Evolutionary conservation across 352 stramenopile genomes (phyloP).

Genomic region (Globisporangium apiculatum): DNA sequence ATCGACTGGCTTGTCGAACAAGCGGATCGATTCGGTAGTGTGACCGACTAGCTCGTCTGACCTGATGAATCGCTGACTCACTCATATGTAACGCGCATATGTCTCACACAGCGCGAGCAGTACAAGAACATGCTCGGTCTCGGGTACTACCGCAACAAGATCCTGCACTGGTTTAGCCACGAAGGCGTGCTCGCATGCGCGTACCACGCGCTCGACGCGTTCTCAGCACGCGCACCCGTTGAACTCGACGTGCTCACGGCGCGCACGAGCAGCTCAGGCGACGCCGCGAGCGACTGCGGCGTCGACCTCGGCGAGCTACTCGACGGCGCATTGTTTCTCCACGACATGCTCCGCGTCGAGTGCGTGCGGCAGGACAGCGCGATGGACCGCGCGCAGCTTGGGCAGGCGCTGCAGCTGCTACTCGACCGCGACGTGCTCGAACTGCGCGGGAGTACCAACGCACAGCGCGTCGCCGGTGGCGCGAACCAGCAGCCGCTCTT

Average conservation of each 20-base stretch:
- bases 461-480: slow-evolving; percentile 8
- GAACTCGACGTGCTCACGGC: slow-evolving; percentile 1
- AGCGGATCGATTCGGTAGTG: too few species aligned
- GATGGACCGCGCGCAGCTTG: slow-evolving; percentile 35
- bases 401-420: slow-evolving; percentile 28
- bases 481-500: slow-evolving; percentile 30
- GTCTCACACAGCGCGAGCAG: slow-evolving; percentile 43
- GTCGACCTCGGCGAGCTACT: slow-evolving; percentile 49
- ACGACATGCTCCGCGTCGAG: slow-evolving; percentile 74
- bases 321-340: slow-evolving; percentile 55
- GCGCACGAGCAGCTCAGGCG: not conserved
- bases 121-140: slow-evolving; percentile 85
- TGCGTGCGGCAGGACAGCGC: slow-evolving; percentile 67
- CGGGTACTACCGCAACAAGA: slow-evolving; percentile 85
- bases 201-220: slow-evolving; percentile 56
- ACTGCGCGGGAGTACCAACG: not conserved
- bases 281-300: slow-evolving; percentile 7
- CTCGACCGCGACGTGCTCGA: slow-evolving; percentile 38
- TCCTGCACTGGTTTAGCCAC: slow-evolving; percentile 81
- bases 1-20: too few species aligned
- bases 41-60: too few species aligned
- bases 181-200: slow-evolving; percentile 75
- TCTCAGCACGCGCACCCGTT: slow-evolving; percentile 16
- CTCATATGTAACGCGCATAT: not conserved
- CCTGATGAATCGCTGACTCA: not conserved